Evolutionary conservation across 345 rosid species (phyloP), one percentile per base, ranked within the genome.

Genomic region (Syzygium jambos): DNA sequence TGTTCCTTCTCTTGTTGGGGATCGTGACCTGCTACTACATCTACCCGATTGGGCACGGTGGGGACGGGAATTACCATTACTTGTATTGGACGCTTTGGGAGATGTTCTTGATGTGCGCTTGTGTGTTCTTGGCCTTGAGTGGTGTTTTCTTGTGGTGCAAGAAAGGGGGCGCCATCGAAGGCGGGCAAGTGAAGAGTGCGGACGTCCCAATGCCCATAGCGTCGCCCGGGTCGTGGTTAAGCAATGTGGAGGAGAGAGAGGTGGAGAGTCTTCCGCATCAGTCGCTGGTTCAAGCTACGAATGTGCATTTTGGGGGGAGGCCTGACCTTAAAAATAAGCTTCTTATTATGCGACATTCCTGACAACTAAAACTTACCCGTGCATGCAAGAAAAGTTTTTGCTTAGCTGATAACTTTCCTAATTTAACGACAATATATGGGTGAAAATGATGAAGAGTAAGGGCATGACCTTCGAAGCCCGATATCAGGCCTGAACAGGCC

Each of bases 291-390:
- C 87, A 92, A 25, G 87, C 84, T 21, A 87, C 90, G 21, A 55
- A 78, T 41, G 90, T 91, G 78, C 88, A 88, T 83, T 87, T 82
- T 25, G 93, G 93, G 5, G 82, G 25, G 73, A 88, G 93, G 63
- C 94, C 93, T 34, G 89, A 91, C 51, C 84, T 91, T 0, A 92
- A 88, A 55, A 92, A 91, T 91, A 89, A 89, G 94, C 51, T 21
- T 46, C 34, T 29, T 57, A 38, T 14, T 34, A 0, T 51, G 5
- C 34, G 80, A 73, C 13, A 11, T 34, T 34, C 25, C 1, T 9
- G 7, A 73, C 80, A 2, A 34, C 13, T 9, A 17, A 17, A 73
- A 65, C 6, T 73, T 0, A 73, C 25, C 2, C 25, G 5, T 17
- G 78, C 25, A 9, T 34, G 78, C 43, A 9, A 9, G 78, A 68